Conservation (phyloP, 148 eudicot species). For the Hydrangea macrophylla region DNA sequence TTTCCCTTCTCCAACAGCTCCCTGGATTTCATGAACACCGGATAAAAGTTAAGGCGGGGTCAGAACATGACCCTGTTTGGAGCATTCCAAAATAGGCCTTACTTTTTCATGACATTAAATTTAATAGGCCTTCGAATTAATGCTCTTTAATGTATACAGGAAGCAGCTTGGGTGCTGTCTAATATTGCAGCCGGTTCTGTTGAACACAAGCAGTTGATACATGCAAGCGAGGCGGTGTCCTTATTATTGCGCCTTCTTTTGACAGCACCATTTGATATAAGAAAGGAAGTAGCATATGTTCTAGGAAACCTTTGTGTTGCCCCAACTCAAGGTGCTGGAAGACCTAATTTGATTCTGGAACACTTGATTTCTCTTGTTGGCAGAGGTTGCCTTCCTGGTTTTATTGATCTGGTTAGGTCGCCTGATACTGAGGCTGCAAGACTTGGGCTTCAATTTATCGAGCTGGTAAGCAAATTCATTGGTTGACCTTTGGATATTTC, state of each 20-base stretch:
- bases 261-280: conserved; percentile 80
- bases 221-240: conserved; percentile 69
- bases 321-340: conserved; percentile 64
- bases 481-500: too few relatives aligned
- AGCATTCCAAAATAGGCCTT: too few relatives aligned
- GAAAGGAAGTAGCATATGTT: conserved; percentile 89
- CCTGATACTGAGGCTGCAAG: conserved; percentile 92
- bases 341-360: conserved; percentile 63
- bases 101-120: neutral
- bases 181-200: conserved; percentile 90
- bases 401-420: conserved; percentile 76
- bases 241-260: conserved; percentile 56
- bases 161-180: conserved; percentile 96
- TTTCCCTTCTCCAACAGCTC: too few relatives aligned
- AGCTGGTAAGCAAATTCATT: conserved; percentile 61
- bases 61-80: too few relatives aligned
- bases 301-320: conserved; percentile 91
- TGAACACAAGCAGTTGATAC: conserved; percentile 67
- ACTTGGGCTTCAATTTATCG: conserved; percentile 85
- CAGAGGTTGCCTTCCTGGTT: conserved; percentile 78
- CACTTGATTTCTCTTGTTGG: conserved; percentile 78
- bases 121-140: conserved; percentile 1
- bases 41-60: too few relatives aligned
- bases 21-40: too few relatives aligned
- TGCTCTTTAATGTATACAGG: conserved; percentile 37